phyloP scores from a whole-genome alignment of 129 eudicot genomes.

The Artemisia annua region DNA sequence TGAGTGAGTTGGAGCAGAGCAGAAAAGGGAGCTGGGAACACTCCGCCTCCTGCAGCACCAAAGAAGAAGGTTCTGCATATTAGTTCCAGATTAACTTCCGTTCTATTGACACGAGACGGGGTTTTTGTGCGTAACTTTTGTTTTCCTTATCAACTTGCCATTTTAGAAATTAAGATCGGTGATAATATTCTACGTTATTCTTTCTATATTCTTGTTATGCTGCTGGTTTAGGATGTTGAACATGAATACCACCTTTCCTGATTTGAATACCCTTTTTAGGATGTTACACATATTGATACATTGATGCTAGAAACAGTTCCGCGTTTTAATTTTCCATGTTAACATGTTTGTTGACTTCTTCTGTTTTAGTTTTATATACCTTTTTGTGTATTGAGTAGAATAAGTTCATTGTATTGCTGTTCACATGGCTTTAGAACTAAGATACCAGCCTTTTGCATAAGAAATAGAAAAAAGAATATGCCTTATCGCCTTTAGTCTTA shows the following conservation, averaged over 20 bases:
- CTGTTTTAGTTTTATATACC: background rate
- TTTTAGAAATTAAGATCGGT: constrained; percentile 17
- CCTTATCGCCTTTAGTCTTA: constrained; percentile 5
- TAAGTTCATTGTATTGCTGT: background rate
- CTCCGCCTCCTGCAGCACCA: constrained; percentile 59
- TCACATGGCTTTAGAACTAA: constrained; percentile 23
- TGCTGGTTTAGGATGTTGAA: background rate
- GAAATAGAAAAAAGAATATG: constrained; percentile 2
- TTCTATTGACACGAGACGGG: background rate
- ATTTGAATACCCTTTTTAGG: background rate
- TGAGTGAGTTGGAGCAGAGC: constrained; percentile 85
- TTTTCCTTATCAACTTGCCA: constrained; percentile 6
- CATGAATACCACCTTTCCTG: background rate
- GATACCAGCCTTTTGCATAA: constrained; percentile 10
- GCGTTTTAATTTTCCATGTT: constrained; percentile 3
- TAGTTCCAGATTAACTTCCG: background rate
- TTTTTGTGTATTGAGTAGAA: background rate
- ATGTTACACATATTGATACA: constrained; percentile 14
- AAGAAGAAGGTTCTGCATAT: constrained; percentile 43
- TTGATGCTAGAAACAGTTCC: background rate
- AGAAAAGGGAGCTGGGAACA: constrained; percentile 86
- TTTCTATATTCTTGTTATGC: background rate
- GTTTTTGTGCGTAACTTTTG: constrained; percentile 14
- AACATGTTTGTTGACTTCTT: constrained; percentile 5
- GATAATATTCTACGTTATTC: constrained; percentile 5